A percentile compares a stretch with the other conserved stretches of the same genome.
phyloP scores from a whole-genome alignment of 2,329 filamentous ascomycete genomes.

The Beauveria rudraprayagi region DNA sequence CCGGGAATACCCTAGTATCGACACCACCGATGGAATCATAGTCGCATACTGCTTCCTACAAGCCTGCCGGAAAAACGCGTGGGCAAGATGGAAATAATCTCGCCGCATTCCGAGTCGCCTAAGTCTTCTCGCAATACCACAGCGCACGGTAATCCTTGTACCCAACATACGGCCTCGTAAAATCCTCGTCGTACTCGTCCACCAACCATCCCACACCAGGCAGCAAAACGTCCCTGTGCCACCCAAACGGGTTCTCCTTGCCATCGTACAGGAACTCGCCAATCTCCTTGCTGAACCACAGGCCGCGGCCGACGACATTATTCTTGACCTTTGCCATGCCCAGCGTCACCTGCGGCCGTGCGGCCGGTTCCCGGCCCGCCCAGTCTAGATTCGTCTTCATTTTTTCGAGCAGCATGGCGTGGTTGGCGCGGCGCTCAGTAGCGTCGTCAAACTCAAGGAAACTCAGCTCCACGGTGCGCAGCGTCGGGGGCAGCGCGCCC shows the following conservation, averaged over 20 bases:
- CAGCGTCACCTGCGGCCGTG: not conserved
- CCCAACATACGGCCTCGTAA: not conserved
- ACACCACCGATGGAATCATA: not conserved
- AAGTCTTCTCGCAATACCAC: not conserved
- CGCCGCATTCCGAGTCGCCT: no score
- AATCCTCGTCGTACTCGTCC: slow-evolving; percentile 1
- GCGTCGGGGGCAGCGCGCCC: slow-evolving; percentile 17
- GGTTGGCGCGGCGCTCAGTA: not conserved
- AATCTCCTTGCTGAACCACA: slow-evolving; percentile 1
- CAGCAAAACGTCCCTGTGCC: not conserved
- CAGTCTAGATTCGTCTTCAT: not conserved
- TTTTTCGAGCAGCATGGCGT: not conserved
- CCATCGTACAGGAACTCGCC: not conserved
- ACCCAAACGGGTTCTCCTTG: not conserved
- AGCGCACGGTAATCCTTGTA: slow-evolving; percentile 2
- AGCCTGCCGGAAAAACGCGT: not conserved
- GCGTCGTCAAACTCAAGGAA: slow-evolving; percentile 19
- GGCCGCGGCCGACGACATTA: not conserved
- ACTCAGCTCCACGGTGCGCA: slow-evolving; percentile 26
- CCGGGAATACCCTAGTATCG: no score
- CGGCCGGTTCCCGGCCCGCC: not conserved
- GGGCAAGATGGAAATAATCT: no score
- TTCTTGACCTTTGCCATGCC: not conserved
- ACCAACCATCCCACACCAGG: not conserved
- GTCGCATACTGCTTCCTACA: not conserved